Evolutionary conservation across 352 stramenopile species (phyloP), one percentile per base, ranked within the genome.

Genomic region (Globisporangium ultimum): DNA sequence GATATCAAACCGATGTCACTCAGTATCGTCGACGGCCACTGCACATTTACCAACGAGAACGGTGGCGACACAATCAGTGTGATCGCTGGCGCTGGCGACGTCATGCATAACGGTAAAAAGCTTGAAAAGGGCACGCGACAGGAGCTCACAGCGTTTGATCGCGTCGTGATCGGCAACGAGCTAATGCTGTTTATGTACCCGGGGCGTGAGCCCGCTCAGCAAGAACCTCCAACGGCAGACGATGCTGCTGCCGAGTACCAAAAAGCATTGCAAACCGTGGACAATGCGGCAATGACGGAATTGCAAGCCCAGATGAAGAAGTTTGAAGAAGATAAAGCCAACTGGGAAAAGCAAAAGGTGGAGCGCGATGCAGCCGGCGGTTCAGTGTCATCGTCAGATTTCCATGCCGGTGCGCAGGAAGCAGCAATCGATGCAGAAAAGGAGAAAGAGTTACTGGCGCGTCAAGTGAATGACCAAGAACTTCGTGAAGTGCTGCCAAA

Each of bases 1-100:
- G 91, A 98, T 60, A 97, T 98, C 71, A 87, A 96, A 66, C 89
- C 89, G 21, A 85, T 98, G 70, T 91, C 89, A 9, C 71, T 98
- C n/a, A 85, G 76, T n/a, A 86, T 98, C 34, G 78, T 96, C 1
- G 81, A 91, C 47, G 68, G 86, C 51, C 93, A 98, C 68, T 97
- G 91, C 64, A 68, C 68, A 7, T 87, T 93, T 10, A 36, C 28
- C 28, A 10, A 36, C 61, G 77, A 89, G 43, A 83, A 86, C 22
- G 47, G 80, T 2, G 63, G 50, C 17, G 45, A 45, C 9, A 55
- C 63, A 13, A 79, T 85, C 54, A 76, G 63, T 20, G 58, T 98
- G 2, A 69, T 72, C 28, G 86, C 76, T 20, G 89, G 89, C 1
- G 68, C 78, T 36, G 91, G 91, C 15, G 87, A 96, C 45, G 87